Base-by-base conservation (phyloP, 257 asterid species). In the Solanum pinnatisectum region DNA sequence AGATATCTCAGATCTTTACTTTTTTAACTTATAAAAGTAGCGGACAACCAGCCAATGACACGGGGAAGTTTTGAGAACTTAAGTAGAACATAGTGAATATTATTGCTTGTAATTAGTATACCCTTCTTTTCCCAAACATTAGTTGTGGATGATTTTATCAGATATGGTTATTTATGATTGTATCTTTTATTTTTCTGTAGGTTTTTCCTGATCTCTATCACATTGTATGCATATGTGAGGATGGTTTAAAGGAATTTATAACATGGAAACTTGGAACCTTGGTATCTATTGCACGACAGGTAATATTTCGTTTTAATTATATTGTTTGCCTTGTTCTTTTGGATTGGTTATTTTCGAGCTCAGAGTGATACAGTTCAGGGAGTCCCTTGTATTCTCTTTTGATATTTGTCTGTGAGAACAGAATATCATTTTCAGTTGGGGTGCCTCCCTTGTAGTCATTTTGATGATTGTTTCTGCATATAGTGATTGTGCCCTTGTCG, bases 191-290 rank as follows among this genome's bases (percentile, higher is more conserved):
- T 88, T 88, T 71, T 77, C 11, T 84, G 91, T 93, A 97, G 99
- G 99, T 97, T 89, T 92, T 97, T 91, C 99, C 99, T 2, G 99
- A 96, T 87, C 99, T 97, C 89, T 96, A 96, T 86, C 95, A 97
- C 88, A 97, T 93, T 89, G 97, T 97, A 87, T 98, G 99, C 71
- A 91, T 94, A 1, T 95, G 99, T 90, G 99, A 97, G 91, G 99
- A 97, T 89, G 93, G 94, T 89, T 93, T 97, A 68, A 97, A 96
- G 93, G 99, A 97, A 92, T 97, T 93, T 84, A 95, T 96, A 87
- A 96, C 94, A 42, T 33, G 35, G 35, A 33, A 33, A 33, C 35
- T 33, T 97, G 99, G 99, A 86, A 97, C 99, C 78, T 87, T 97
- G 90, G 99, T 97, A 85, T 96, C 35, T 33, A 33, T 97, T 88